These are phyloP conservation scores for Collybiopsis luxurians DNA, from an alignment of 768 basidiomycete genomes.

Conservation along the genomic window DNA sequence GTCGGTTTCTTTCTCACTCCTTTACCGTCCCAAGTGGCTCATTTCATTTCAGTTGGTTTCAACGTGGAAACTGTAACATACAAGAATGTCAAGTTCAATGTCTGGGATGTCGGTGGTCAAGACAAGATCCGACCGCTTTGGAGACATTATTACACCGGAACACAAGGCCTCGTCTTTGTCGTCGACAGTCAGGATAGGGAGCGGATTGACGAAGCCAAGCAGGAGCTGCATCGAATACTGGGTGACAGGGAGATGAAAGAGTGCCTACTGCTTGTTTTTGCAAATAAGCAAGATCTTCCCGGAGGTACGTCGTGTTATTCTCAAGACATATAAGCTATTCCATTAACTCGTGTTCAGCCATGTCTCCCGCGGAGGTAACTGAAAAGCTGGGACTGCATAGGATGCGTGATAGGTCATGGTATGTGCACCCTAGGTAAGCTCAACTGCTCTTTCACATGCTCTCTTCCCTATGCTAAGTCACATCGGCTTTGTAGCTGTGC, in stretches of 20 bases:
- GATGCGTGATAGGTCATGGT: slow-evolving; percentile 98
- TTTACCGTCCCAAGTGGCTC: slow-evolving; percentile 1
- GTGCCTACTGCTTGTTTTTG: slow-evolving; percentile 95
- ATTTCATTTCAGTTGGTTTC: slow-evolving; percentile 75
- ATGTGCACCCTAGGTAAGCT: slow-evolving; percentile 94
- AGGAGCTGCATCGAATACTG: slow-evolving; percentile 93
- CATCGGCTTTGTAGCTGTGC: slow-evolving; percentile 78
- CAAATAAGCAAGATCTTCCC: slow-evolving; percentile 98
- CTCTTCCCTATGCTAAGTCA: slow-evolving; percentile 1
- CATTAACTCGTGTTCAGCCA: slow-evolving; percentile 52
- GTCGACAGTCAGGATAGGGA: slow-evolving; percentile 96
- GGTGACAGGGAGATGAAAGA: slow-evolving; percentile 98
- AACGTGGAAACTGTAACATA: slow-evolving; percentile 99
- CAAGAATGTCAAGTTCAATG: slow-evolving; percentile 96
- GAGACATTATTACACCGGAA: slow-evolving; percentile 99
- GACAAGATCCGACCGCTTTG: slow-evolving; percentile 98
- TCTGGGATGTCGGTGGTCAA: slow-evolving; percentile 99
- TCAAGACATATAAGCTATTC: background rate
- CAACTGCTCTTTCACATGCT: background rate
- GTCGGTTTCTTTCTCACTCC: slow-evolving; percentile 37
- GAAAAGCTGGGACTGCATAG: slow-evolving; percentile 93
- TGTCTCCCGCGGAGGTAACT: slow-evolving; percentile 99
- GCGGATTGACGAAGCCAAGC: slow-evolving; percentile 94
- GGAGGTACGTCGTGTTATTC: slow-evolving; percentile 61
- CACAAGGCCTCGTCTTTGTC: slow-evolving; percentile 97